These are phyloP conservation scores for Solanum infundibuliforme DNA, from an alignment of 257 asterid species.

Conservation along the genomic window DNA sequence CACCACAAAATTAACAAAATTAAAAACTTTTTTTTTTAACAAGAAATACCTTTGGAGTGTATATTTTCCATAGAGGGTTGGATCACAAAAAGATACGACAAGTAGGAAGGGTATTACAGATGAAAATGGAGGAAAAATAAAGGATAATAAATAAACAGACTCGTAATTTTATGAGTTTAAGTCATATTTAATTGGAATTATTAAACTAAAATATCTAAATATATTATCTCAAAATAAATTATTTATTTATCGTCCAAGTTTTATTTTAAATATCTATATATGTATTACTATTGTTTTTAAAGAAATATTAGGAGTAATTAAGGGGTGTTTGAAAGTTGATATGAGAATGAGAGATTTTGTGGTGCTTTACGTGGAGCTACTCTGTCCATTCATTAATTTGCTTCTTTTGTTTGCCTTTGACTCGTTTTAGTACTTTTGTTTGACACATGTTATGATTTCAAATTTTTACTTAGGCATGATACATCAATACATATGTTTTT, in stretches of 20 bases:
- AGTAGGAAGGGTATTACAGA: not conserved
- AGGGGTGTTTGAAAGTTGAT: not conserved
- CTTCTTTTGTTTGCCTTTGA: not conserved
- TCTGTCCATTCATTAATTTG: not conserved
- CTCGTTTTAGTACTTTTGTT: too few relatives aligned
- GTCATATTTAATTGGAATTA: not conserved
- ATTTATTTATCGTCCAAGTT: too few relatives aligned
- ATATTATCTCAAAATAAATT: too few relatives aligned
- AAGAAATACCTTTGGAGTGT: constrained; percentile 20
- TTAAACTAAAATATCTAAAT: too few relatives aligned
- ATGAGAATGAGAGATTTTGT: constrained; percentile 10
- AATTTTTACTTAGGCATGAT: too few relatives aligned
- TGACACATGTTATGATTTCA: too few relatives aligned
- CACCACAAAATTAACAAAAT: not conserved
- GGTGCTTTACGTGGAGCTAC: constrained; percentile 32
- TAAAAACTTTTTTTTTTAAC: not conserved
- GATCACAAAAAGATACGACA: not conserved
- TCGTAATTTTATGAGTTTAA: not conserved
- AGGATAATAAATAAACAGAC: too few relatives aligned
- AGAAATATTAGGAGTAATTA: not conserved
- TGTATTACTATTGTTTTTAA: too few relatives aligned
- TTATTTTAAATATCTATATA: too few relatives aligned
- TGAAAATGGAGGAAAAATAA: too few relatives aligned
- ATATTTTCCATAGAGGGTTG: constrained; percentile 25
- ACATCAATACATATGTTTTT: too few relatives aligned